Evolutionary conservation across 73 alveolate species (phyloP).

Genomic region (Paramecium primaurelia): DNA sequence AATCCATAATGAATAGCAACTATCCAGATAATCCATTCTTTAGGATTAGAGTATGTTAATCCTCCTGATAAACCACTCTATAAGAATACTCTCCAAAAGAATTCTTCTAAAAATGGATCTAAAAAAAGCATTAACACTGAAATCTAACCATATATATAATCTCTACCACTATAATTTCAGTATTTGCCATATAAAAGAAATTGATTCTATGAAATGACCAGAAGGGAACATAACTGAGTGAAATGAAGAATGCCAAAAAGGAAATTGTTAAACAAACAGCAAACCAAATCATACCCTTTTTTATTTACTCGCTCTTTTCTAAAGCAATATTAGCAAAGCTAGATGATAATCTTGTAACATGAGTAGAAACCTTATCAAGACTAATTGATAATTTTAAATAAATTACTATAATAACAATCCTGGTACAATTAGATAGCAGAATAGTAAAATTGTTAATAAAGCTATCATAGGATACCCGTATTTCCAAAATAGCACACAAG

Average conservation of each 20-base stretch:
- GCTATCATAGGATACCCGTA: slow-evolving; percentile 26
- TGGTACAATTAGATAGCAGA: slow-evolving; percentile 32
- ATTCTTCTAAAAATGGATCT: slow-evolving; percentile 33
- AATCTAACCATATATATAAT: not conserved
- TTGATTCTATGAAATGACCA: slow-evolving; percentile 12
- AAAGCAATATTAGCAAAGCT: not conserved
- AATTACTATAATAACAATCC: not conserved
- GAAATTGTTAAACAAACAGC: not conserved
- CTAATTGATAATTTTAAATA: not conserved
- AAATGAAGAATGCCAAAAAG: not conserved
- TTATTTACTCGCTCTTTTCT: not conserved
- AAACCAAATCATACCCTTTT: not conserved
- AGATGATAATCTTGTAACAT: slow-evolving; percentile 10
- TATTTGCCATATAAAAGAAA: slow-evolving; percentile 15
- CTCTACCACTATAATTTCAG: not conserved
- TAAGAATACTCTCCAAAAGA: not conserved
- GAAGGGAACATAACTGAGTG: not conserved
- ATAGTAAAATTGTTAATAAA: not conserved
- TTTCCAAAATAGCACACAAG: slow-evolving; percentile 26
- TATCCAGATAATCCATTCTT: slow-evolving; percentile 15
- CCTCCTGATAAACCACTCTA: slow-evolving; percentile 7
- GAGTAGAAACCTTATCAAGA: slow-evolving; percentile 16
- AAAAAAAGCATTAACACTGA: not conserved
- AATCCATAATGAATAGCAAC: slow-evolving; percentile 40
- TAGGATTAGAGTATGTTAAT: slow-evolving; percentile 13